Conservation (phyloP, 2,329 filamentous ascomycete species). For the Akanthomyces lecanii region DNA sequence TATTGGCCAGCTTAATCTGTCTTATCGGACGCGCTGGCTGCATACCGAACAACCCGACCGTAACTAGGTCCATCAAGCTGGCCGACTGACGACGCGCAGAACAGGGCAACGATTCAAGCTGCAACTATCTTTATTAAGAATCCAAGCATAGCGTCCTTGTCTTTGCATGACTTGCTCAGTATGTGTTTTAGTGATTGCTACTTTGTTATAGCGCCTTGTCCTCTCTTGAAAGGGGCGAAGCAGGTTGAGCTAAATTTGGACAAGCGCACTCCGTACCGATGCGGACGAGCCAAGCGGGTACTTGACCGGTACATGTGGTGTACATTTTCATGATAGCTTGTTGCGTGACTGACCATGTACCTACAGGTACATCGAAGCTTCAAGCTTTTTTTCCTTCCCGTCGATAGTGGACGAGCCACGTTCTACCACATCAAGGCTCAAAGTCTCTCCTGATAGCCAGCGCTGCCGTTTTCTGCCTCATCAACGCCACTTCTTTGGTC, state of each 20-base stretch:
- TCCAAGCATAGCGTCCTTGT: background rate
- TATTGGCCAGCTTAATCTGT: too few species aligned
- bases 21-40: background rate
- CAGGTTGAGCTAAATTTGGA: conserved; percentile 10
- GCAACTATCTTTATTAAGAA: background rate
- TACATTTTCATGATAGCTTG: background rate
- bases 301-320: background rate
- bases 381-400: conserved; percentile 5
- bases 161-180: background rate
- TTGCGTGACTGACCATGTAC: background rate
- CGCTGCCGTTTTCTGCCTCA: conserved; percentile 5
- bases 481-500: background rate
- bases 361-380: background rate
- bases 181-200: background rate
- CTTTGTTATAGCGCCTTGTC: background rate
- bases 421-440: background rate
- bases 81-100: background rate
- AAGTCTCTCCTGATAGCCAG: conserved; percentile 8
- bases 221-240: background rate
- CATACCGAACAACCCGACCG: background rate
- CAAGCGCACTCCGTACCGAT: background rate
- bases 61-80: background rate
- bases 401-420: conserved; percentile 10
- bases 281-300: background rate
- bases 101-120: background rate